phyloP scores from a whole-genome alignment of 2,329 filamentous ascomycete genomes.

The Neocucurbitaria cava region DNA sequence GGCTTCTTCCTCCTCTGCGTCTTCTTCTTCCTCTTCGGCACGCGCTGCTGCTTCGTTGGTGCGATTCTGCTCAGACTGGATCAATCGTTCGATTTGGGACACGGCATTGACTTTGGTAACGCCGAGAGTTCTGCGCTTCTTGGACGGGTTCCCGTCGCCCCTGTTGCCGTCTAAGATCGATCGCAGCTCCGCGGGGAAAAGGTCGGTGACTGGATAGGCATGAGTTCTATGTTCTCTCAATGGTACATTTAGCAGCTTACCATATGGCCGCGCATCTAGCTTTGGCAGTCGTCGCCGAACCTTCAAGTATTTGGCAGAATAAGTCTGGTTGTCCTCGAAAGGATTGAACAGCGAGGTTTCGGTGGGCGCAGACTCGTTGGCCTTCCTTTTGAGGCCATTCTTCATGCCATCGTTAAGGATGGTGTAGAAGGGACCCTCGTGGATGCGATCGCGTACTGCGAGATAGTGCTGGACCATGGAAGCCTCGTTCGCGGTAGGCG shows the following conservation, averaged over 20 bases:
- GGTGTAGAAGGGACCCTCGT: constrained; percentile 67
- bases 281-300: constrained; percentile 63
- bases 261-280: constrained; percentile 61
- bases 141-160: constrained; percentile 24
- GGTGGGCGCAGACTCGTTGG: constrained; percentile 47
- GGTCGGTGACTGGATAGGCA: constrained; percentile 56
- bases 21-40: constrained; percentile 50
- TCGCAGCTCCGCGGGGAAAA: constrained; percentile 67
- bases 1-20: constrained; percentile 57
- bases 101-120: constrained; percentile 41
- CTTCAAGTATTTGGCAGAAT: constrained; percentile 64
- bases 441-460: constrained; percentile 60
- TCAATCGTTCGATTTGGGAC: constrained; percentile 49
- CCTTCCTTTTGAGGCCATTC: constrained; percentile 49
- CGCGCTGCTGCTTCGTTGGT: constrained; percentile 55
- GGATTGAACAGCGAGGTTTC: constrained; percentile 60
- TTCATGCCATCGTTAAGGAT: constrained; percentile 58
- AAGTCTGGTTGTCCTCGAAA: constrained; percentile 68
- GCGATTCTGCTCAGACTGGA: constrained; percentile 53
- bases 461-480: constrained; percentile 59
- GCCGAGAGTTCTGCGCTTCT: constrained; percentile 43
- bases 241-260: constrained; percentile 48
- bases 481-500: constrained; percentile 55
- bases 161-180: constrained; percentile 55
- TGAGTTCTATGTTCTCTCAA: constrained; percentile 7